Evolutionary conservation across 805 yeast genomes (phyloP).

Genomic region (Jamesozyma rosinii): DNA sequence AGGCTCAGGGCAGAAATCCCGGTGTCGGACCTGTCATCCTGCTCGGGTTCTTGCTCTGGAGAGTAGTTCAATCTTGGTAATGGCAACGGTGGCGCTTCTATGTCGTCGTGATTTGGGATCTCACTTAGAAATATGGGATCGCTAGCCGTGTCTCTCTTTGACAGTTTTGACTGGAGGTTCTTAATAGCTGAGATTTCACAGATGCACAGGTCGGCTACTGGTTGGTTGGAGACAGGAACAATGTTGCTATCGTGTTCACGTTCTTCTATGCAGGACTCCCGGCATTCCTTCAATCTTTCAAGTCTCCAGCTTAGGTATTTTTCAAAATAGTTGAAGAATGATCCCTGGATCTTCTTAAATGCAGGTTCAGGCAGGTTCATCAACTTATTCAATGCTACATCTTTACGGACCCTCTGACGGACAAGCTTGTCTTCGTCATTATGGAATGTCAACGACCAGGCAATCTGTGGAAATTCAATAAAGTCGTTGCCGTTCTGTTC

Average conservation of each 20-base stretch:
- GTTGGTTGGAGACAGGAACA: too few relatives aligned
- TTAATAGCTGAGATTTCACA: not conserved
- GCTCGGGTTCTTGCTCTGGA: not conserved
- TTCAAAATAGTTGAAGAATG: slow-evolving; percentile 7
- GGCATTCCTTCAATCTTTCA: not conserved
- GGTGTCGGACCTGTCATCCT: too few relatives aligned
- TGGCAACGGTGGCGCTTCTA: not conserved
- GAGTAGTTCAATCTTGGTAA: not conserved
- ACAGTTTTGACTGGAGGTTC: not conserved
- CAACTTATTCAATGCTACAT: slow-evolving; percentile 7
- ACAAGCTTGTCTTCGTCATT: slow-evolving; percentile 2
- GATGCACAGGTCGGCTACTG: not conserved
- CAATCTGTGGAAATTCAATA: slow-evolving; percentile 15
- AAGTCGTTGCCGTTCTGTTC: slow-evolving; percentile 9
- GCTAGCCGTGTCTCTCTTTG: not conserved
- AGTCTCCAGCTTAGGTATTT: slow-evolving; percentile 9
- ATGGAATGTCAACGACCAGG: slow-evolving; percentile 11
- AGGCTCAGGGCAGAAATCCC: not conserved
- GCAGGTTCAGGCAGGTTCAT: slow-evolving; percentile 4
- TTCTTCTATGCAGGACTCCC: not conserved
- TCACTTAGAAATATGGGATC: not conserved
- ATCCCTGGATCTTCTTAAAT: slow-evolving; percentile 1
- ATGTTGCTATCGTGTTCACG: not conserved
- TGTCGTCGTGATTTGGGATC: not conserved
- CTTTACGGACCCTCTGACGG: slow-evolving; percentile 5